Percentiles rank a stretch among this genome's conserved stretches.
Conservation (phyloP, 2,329 filamentous ascomycete genomes). For the Ascochyta lentis region DNA sequence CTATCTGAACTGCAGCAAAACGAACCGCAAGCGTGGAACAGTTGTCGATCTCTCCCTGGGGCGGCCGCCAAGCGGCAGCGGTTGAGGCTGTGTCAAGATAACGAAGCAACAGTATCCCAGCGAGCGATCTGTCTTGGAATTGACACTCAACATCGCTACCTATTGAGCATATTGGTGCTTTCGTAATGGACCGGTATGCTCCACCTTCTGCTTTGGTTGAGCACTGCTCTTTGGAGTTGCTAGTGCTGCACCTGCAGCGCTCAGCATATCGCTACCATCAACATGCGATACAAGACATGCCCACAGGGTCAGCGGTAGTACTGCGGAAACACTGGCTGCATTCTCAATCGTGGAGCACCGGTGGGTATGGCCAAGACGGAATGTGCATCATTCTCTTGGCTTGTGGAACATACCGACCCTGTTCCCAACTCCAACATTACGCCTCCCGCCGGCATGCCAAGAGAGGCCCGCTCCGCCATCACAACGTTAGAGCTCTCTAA, state of each 20-base stretch:
- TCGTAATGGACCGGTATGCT: not conserved
- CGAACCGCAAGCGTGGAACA: conserved; percentile 16
- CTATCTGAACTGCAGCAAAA: conserved; percentile 19
- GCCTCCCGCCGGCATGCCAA: conserved; percentile 32
- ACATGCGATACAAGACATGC: conserved; percentile 14
- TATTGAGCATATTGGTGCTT: not conserved
- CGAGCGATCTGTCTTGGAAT: conserved; percentile 14
- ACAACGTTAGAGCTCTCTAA: conserved; percentile 21
- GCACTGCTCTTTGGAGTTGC: not conserved
- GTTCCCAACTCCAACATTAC: conserved; percentile 18
- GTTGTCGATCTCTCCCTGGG: conserved; percentile 6
- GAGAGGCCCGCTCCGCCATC: conserved; percentile 34
- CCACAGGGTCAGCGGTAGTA: conserved; percentile 27
- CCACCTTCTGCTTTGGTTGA: not conserved
- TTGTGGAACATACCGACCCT: conserved; percentile 29
- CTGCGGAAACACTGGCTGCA: conserved; percentile 23
- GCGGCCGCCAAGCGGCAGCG: conserved; percentile 6
- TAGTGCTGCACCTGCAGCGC: not conserved
- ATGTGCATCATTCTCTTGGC: conserved; percentile 32
- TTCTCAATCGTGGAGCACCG: conserved; percentile 10
- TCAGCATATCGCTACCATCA: conserved; percentile 7
- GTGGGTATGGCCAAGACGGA: conserved; percentile 34
- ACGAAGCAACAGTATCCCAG: conserved; percentile 15
- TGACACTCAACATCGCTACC: conserved; percentile 7
- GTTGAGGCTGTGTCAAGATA: conserved; percentile 22